A percentile compares a stretch with the other conserved stretches of the same genome.
Conservation (phyloP, 768 basidiomycete species). For the Dictyophora rubrovolvata region DNA sequence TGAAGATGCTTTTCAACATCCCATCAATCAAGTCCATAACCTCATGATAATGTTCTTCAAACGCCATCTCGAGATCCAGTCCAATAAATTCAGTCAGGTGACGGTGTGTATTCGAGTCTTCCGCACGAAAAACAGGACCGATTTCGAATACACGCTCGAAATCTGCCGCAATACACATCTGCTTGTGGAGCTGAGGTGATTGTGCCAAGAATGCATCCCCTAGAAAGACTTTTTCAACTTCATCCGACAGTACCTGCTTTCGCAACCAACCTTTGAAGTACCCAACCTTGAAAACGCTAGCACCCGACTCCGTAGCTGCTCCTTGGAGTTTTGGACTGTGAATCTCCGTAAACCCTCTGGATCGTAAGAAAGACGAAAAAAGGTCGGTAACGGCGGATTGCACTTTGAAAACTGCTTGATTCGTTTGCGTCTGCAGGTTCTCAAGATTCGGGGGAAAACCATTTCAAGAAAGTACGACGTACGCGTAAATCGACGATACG, state of each 20-base stretch:
- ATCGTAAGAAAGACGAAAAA: constrained; percentile 75
- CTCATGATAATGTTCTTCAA: constrained; percentile 98
- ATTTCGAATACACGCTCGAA: constrained; percentile 98
- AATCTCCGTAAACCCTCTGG: constrained; percentile 80
- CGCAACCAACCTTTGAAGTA: constrained; percentile 81
- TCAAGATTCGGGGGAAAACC: neutral
- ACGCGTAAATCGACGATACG: constrained; percentile 90
- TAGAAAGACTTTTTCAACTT: constrained; percentile 20
- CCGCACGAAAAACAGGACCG: constrained; percentile 93
- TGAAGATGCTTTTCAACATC: constrained; percentile 81
- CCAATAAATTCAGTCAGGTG: constrained; percentile 99
- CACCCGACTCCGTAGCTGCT: constrained; percentile 93
- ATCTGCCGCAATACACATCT: constrained; percentile 98
- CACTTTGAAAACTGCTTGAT: constrained; percentile 90
- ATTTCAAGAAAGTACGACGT: constrained; percentile 19
- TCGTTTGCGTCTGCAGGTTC: constrained; percentile 67
- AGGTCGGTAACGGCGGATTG: constrained; percentile 82
- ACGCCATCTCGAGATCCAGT: constrained; percentile 97
- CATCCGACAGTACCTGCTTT: neutral
- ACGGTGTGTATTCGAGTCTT: constrained; percentile 93
- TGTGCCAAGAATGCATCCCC: constrained; percentile 90
- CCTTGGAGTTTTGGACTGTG: constrained; percentile 97
- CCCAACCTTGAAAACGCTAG: constrained; percentile 93
- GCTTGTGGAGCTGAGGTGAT: constrained; percentile 94
- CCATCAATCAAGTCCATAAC: constrained; percentile 87